These are phyloP conservation scores for Nadsonia commutata DNA, from an alignment of 1,139 yeast genomes.

Conservation along the genomic window DNA sequence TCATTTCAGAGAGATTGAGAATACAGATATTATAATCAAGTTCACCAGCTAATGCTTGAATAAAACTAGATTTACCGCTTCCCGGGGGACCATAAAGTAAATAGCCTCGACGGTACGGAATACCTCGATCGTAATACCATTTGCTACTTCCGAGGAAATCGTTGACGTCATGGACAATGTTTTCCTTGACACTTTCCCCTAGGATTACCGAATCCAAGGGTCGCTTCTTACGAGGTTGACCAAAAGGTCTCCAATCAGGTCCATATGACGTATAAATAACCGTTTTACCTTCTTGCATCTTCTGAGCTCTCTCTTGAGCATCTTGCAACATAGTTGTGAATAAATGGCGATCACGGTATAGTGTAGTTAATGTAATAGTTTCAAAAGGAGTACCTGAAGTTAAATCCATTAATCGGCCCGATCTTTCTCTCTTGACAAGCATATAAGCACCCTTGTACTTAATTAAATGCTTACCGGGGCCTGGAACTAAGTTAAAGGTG, in stretches of 20 bases:
- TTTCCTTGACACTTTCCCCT: slow-evolving; percentile 58
- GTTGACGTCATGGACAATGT: slow-evolving; percentile 52
- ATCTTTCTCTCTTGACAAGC: slow-evolving; percentile 77
- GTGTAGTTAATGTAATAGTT: slow-evolving; percentile 81
- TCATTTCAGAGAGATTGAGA: slow-evolving; percentile 75
- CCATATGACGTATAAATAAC: slow-evolving; percentile 93
- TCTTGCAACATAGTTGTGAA: slow-evolving; percentile 65
- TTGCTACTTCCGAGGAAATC: slow-evolving; percentile 69
- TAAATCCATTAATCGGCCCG: slow-evolving; percentile 78
- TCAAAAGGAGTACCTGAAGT: slow-evolving; percentile 91
- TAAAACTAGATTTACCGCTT: slow-evolving; percentile 88
- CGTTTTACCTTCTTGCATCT: slow-evolving; percentile 82
- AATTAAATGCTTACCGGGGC: slow-evolving; percentile 89
- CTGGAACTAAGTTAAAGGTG: slow-evolving; percentile 86
- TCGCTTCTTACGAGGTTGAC: slow-evolving; percentile 85
- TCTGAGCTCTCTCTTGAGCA: slow-evolving; percentile 73
- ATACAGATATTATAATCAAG: slow-evolving; percentile 91
- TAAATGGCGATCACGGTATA: slow-evolving; percentile 64
- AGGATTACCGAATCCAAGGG: slow-evolving; percentile 72
- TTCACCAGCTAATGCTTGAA: slow-evolving; percentile 94
- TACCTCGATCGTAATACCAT: slow-evolving; percentile 94
- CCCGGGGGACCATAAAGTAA: slow-evolving; percentile 96
- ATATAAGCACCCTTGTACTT: slow-evolving; percentile 78
- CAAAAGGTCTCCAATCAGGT: slow-evolving; percentile 98
- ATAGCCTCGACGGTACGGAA: slow-evolving; percentile 93